phyloP scores from a whole-genome alignment of 371 early-diverging fungal genomes.

The Syncephalastrum racemosum region DNA sequence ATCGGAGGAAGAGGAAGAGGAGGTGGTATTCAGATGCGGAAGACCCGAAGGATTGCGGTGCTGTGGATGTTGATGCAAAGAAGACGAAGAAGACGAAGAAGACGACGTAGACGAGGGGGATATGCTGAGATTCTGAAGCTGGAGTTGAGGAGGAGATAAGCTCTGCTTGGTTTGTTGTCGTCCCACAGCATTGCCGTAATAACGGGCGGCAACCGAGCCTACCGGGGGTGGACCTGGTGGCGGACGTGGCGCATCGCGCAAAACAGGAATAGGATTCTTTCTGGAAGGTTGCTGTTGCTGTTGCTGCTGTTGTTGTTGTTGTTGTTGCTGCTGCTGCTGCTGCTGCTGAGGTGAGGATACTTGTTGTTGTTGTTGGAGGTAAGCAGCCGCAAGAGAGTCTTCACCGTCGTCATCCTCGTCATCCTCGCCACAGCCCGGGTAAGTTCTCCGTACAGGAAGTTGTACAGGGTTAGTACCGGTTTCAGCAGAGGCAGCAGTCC shows the following conservation, averaged over 20 bases:
- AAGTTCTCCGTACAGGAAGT: constrained; percentile 4
- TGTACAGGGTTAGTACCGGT: constrained; percentile 5
- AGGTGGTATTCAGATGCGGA: neutral
- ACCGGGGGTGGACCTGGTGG: neutral
- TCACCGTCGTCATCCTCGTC: constrained; percentile 21
- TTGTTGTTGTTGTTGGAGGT: neutral
- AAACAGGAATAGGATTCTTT: constrained; percentile 18
- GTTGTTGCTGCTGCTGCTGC: neutral
- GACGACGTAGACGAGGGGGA: no score
- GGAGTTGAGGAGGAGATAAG: no score
- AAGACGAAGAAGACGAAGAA: no score
- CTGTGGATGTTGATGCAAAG: no score
- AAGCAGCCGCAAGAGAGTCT: constrained; percentile 16
- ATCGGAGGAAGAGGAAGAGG: constrained; percentile 5
- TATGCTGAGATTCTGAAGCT: no score
- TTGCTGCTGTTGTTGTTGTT: constrained; percentile 5
- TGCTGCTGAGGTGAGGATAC: neutral
- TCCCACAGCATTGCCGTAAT: no score
- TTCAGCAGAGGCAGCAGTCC: constrained; percentile 9
- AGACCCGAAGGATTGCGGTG: neutral
- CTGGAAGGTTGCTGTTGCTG: constrained; percentile 10
- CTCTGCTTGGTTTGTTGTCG: no score
- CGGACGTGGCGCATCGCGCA: constrained; percentile 34
- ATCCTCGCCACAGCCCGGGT: constrained; percentile 18
- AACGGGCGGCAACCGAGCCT: neutral